Evolutionary conservation across 352 stramenopile genomes (phyloP).

Genomic region (Peronospora farinosa): DNA sequence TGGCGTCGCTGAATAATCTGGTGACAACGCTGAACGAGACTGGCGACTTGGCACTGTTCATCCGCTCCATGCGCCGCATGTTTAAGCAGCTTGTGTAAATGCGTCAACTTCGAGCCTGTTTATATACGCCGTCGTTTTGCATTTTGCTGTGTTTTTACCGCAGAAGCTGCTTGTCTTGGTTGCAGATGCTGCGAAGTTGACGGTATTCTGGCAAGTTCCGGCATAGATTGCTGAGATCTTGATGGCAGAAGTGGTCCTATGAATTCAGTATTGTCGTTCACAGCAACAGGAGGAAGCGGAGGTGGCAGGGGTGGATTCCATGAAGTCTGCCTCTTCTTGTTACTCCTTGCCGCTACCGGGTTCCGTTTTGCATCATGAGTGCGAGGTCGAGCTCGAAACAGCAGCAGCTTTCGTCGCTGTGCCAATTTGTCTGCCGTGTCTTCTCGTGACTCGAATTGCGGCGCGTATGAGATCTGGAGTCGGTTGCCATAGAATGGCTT

Average conservation of each 20-base stretch:
- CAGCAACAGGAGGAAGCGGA: constrained; percentile 4
- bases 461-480: constrained; percentile 56
- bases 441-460: constrained; percentile 46
- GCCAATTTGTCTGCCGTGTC: constrained; percentile 63
- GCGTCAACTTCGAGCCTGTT: constrained; percentile 14
- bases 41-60: constrained; percentile 67
- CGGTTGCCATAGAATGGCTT: constrained; percentile 64
- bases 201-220: constrained; percentile 2
- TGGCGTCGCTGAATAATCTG: constrained; percentile 42
- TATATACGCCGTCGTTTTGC: constrained; percentile 43
- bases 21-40: constrained; percentile 56
- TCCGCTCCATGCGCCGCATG: constrained; percentile 70
- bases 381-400: constrained; percentile 23
- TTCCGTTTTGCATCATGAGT: background rate
- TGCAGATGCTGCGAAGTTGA: constrained; percentile 5
- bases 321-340: constrained; percentile 1
- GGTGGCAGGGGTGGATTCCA: constrained; percentile 11
- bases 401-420: constrained; percentile 50
- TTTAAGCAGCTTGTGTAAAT: constrained; percentile 62
- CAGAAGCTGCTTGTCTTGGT: background rate
- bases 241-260: constrained; percentile 43
- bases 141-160: constrained; percentile 6
- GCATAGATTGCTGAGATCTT: constrained; percentile 2
- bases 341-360: background rate
- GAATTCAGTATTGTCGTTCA: constrained; percentile 21